Evolutionary conservation across 2,329 filamentous ascomycete species (phyloP).

Genomic region (Claviceps purpurea): DNA sequence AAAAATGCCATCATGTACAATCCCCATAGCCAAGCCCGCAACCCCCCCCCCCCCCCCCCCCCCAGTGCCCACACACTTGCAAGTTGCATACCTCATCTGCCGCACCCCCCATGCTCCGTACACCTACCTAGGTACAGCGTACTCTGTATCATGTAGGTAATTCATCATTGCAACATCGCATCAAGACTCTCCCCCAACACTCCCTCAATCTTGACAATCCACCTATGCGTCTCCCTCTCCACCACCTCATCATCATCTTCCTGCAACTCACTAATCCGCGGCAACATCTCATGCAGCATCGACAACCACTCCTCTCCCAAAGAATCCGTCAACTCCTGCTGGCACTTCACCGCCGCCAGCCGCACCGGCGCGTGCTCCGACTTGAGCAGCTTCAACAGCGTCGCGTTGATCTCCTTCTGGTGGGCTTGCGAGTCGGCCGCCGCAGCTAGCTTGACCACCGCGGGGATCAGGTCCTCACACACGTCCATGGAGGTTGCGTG

Average conservation of each 20-base stretch:
- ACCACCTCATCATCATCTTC: slow-evolving; percentile 94
- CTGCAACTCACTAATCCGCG: slow-evolving; percentile 87
- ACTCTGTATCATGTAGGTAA: too few species aligned
- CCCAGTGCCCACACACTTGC: too few species aligned
- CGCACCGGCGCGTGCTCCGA: slow-evolving; percentile 59
- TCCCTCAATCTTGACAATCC: slow-evolving; percentile 83
- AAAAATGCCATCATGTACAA: too few species aligned
- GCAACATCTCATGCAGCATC: slow-evolving; percentile 87
- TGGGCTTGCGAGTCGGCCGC: slow-evolving; percentile 78
- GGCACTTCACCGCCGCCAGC: slow-evolving; percentile 67
- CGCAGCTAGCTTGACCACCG: slow-evolving; percentile 66
- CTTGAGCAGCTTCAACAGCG: slow-evolving; percentile 65
- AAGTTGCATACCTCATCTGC: too few species aligned
- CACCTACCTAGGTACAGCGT: too few species aligned
- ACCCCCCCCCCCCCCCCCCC: too few species aligned
- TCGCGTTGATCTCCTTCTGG: slow-evolving; percentile 75
- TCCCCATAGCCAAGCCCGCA: too few species aligned
- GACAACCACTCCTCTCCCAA: slow-evolving; percentile 90
- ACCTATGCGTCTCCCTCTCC: slow-evolving; percentile 75
- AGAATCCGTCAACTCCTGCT: slow-evolving; percentile 65
- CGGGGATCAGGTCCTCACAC: slow-evolving; percentile 48
- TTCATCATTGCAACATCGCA: slow-evolving; percentile 67
- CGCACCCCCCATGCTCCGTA: too few species aligned
- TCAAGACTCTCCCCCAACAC: slow-evolving; percentile 84
- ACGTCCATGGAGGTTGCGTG: slow-evolving; percentile 32